Conservation (phyloP, 306 rosid species). For the Cicer cuneatum region DNA sequence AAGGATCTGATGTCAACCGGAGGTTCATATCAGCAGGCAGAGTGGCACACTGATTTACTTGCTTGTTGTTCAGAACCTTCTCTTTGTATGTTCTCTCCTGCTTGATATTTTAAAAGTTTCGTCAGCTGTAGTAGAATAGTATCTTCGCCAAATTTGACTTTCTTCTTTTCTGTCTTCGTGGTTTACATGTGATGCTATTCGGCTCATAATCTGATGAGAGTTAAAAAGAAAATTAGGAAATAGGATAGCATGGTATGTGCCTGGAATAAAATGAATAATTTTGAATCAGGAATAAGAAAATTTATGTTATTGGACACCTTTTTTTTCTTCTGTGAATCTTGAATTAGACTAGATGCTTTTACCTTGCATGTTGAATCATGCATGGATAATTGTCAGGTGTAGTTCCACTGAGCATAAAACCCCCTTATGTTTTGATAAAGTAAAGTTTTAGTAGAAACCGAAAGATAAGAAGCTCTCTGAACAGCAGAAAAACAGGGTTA, state of each 20-base stretch:
- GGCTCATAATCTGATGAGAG: conserved; percentile 18
- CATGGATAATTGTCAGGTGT: conserved; percentile 39
- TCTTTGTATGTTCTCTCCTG: conserved; percentile 70
- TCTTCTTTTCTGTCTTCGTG: background rate
- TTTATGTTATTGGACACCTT: conserved; percentile 23
- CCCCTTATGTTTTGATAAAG: conserved; percentile 5
- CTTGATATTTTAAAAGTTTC: conserved; percentile 27
- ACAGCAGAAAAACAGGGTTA: conserved; percentile 1
- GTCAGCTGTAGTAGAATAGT: conserved; percentile 1
- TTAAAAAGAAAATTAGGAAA: conserved; percentile 31
- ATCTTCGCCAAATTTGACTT: conserved; percentile 1
- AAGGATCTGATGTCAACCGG: conserved; percentile 69
- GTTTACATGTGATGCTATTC: conserved; percentile 26
- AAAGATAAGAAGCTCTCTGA: conserved; percentile 19
- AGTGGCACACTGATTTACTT: conserved; percentile 95
- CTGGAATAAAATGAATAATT: conserved; percentile 23
- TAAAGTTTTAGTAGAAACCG: background rate
- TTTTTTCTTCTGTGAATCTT: background rate
- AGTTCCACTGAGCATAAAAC: conserved; percentile 29
- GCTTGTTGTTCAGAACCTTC: conserved; percentile 93
- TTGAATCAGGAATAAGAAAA: conserved; percentile 29
- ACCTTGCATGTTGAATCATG: conserved; percentile 31
- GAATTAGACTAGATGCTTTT: conserved; percentile 33
- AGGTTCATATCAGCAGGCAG: conserved; percentile 66
- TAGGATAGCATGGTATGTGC: conserved; percentile 11